These are phyloP conservation scores for Bruguiera hainesii DNA, from an alignment of 441 rosid species.

Conservation along the genomic window DNA sequence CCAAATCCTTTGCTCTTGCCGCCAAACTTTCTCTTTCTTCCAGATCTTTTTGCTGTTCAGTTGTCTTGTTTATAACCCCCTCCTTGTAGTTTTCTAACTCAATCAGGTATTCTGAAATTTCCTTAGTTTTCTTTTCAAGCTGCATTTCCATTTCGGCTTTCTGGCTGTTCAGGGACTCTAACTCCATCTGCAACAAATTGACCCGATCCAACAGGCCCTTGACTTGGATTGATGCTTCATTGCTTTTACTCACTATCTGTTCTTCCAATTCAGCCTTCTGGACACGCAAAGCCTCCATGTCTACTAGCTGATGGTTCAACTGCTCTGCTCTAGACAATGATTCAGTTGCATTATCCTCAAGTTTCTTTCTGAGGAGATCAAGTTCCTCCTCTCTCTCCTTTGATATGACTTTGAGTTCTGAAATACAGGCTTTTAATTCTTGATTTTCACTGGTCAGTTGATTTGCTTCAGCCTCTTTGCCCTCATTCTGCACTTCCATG, in stretches of 20 bases:
- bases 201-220: slow-evolving; percentile 41
- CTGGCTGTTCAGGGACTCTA: slow-evolving; percentile 46
- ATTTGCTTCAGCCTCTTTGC: slow-evolving; percentile 44
- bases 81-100: slow-evolving; percentile 51
- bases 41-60: slow-evolving; percentile 36
- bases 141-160: slow-evolving; percentile 53
- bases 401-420: slow-evolving; percentile 47
- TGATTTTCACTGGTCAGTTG: slow-evolving; percentile 47
- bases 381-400: slow-evolving; percentile 46
- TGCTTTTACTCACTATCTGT: slow-evolving; percentile 32
- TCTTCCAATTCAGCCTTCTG: slow-evolving; percentile 50
- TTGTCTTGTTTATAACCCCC: slow-evolving; percentile 35
- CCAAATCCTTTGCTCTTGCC: slow-evolving; percentile 36
- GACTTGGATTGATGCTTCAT: slow-evolving; percentile 44
- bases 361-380: slow-evolving; percentile 40
- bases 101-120: slow-evolving; percentile 42
- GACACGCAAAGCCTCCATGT: slow-evolving; percentile 29
- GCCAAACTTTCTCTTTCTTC: slow-evolving; percentile 52
- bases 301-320: slow-evolving; percentile 34
- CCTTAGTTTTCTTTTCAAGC: slow-evolving; percentile 47
- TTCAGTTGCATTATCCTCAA: slow-evolving; percentile 53
- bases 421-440: slow-evolving; percentile 39
- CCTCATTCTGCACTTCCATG: slow-evolving; percentile 50
- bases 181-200: slow-evolving; percentile 44
- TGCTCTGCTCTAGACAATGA: slow-evolving; percentile 46